phyloP scores from a whole-genome alignment of 2,329 filamentous ascomycete species.

The Cercospora sp. region DNA sequence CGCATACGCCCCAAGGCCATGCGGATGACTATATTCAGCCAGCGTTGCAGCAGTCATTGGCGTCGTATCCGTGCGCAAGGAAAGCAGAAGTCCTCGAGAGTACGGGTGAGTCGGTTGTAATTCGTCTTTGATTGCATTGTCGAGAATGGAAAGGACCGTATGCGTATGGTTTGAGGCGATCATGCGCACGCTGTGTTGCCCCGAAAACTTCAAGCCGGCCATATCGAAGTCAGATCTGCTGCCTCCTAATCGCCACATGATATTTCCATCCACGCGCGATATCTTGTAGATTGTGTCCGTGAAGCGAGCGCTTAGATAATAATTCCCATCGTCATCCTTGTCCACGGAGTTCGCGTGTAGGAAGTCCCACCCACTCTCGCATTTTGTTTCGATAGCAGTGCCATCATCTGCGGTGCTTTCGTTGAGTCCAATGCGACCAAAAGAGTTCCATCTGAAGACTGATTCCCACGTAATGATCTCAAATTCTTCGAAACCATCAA shows the following conservation, averaged over 20 bases:
- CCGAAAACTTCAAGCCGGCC: slow-evolving; percentile 39
- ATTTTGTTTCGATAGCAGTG: neutral
- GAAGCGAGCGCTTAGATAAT: slow-evolving; percentile 54
- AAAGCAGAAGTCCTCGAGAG: slow-evolving; percentile 23
- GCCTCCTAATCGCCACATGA: slow-evolving; percentile 52
- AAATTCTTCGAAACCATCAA: slow-evolving; percentile 22
- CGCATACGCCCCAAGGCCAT: slow-evolving; percentile 42
- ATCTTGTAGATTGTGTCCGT: slow-evolving; percentile 51
- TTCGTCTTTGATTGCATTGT: slow-evolving; percentile 46
- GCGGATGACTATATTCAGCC: slow-evolving; percentile 17
- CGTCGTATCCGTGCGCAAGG: slow-evolving; percentile 15
- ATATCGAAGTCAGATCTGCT: slow-evolving; percentile 19
- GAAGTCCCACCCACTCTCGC: slow-evolving; percentile 14
- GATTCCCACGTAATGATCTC: slow-evolving; percentile 16
- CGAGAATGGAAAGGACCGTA: slow-evolving; percentile 51
- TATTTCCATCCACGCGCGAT: slow-evolving; percentile 46
- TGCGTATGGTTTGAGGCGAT: slow-evolving; percentile 42
- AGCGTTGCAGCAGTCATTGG: slow-evolving; percentile 17
- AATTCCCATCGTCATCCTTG: slow-evolving; percentile 50
- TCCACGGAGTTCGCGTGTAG: slow-evolving; percentile 36
- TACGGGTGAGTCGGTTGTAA: slow-evolving; percentile 15
- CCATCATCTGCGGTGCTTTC: slow-evolving; percentile 17
- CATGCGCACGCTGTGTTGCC: slow-evolving; percentile 51
- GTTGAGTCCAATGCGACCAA: slow-evolving; percentile 16
- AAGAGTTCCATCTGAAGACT: slow-evolving; percentile 19